Evolutionary conservation across 768 basidiomycete genomes (phyloP), one percentile per base, ranked within the genome.

Genomic region (Dioszegia hungarica): DNA sequence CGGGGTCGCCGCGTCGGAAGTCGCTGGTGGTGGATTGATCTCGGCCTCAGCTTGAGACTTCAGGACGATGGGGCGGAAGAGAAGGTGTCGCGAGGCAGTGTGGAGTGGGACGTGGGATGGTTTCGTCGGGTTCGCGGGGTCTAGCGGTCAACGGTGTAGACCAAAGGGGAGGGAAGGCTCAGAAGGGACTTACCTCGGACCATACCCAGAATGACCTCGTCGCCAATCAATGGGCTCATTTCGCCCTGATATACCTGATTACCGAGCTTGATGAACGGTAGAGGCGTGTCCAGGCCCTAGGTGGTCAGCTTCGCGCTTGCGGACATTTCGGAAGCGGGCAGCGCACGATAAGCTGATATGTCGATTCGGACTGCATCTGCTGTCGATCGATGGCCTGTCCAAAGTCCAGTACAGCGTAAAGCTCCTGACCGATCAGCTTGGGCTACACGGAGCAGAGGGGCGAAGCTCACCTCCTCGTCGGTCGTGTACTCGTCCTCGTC

Each of bases 391-490:
- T 39, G 20, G 65, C 61, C 28, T 90, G 87, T 44, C 83, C 82
- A 11, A 78, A 77, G 62, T 82, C 82, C 3, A 82, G 81, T 87
- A 89, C 91, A 2, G 89, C 89, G 17, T 78, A 77, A 67, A 92
- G 88, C 31, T 83, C 82, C 44, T 92, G 80, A 49, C 82, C n/a
- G 15, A n/a, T 36, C n/a, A 56, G 24, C 28, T 17, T 24, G 29
- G n/a, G 17, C 48, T 19, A 2, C 41, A 15, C 9, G 31, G n/a
- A 27, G n/a, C 22, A 31, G 10, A 57, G 3, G 8, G 15, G 37
- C 6, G 27, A 29, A 19, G 85, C 86, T 86, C 5, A 84, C 81
- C 15, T 82, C 86, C 40, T 81, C 80, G 3, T 70, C 72, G 9
- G 79, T 72, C 22, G 85, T 83, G 70, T 84, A 86, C 10, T 86